These are phyloP conservation scores for Solanum medicagineum DNA, from an alignment of 257 asterid species.

Conservation along the genomic window DNA sequence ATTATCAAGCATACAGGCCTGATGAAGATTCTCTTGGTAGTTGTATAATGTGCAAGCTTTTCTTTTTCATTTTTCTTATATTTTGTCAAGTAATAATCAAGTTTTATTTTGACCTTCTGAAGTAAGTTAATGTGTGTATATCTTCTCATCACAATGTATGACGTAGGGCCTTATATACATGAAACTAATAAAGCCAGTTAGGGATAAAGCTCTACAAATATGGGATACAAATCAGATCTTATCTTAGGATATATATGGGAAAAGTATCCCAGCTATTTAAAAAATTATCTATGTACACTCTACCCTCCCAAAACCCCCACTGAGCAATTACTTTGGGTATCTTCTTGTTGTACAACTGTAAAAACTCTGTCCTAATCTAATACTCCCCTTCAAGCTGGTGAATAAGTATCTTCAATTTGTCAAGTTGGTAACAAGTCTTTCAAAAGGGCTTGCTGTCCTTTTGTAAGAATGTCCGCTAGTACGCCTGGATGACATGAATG, in stretches of 20 bases:
- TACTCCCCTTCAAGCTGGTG: not conserved
- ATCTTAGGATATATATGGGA: not conserved
- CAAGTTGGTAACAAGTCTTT: too few species aligned
- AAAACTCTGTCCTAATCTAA: not conserved
- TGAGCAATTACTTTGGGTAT: too few species aligned
- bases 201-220: not conserved
- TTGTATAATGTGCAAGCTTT: not conserved
- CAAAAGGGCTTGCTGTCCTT: too few species aligned
- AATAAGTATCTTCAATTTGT: not conserved
- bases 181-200: not conserved
- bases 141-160: not conserved
- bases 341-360: not conserved
- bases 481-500: not conserved
- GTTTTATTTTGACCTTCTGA: not conserved
- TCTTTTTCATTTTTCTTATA: not conserved
- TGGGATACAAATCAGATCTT: not conserved
- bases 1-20: not conserved
- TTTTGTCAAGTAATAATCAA: not conserved
- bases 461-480: not conserved
- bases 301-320: too few species aligned
- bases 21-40: not conserved
- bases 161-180: not conserved
- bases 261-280: not conserved
- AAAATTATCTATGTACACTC: not conserved
- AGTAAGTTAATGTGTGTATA: not conserved